Base-by-base conservation (phyloP, 2,329 filamentous ascomycete genomes). In the Pseudogymnoascus sp. region DNA sequence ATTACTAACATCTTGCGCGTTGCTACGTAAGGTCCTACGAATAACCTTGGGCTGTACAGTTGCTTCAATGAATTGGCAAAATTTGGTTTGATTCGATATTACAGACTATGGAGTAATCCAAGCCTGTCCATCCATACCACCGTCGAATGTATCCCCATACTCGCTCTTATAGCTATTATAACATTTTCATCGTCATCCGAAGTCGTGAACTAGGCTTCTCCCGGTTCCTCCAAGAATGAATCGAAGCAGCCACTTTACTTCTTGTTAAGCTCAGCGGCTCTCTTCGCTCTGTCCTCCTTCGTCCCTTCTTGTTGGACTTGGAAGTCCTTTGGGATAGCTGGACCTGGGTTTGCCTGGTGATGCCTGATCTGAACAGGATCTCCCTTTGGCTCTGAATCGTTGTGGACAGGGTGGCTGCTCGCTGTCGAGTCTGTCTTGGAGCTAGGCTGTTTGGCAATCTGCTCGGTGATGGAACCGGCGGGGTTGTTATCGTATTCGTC, bases 271-370 rank as follows among this genome's bases (percentile, higher is more conserved):
- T 84, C 84, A 72, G 85, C 78, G 65, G 85, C 86, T 73, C 84
- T 86, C 11, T 82, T 85, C 70, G 81, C 78, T 62, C 88, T 82
- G 70, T 91, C 88, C 73, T 89, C 87, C 75, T 88, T 89, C 64
- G 82, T 84, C 14, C 84, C 85, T 76, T 87, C 84, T 72, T 82
- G 73, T 60, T 81, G 72, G 35, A 75, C 75, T 14, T 80, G 79
- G 76, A 85, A 80, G 65, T 81, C 78, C 66, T 84, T 74, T 16
- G 82, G 77, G 26, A 85, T 69, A 28, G 77, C 84, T 14, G 85
- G 85, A 35, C 85, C 85, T 11, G 84, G 85, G 61, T 82, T 77
- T 16, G 84, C 84, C 63, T 80, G 72, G 71, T 82, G 79, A 37
- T 82, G 77, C 62, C 78, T 76, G 70, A 84, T 80, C 26, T 79